Evolutionary conservation across 306 rosid species (phyloP).

Genomic region (Albizia julibrissin): DNA sequence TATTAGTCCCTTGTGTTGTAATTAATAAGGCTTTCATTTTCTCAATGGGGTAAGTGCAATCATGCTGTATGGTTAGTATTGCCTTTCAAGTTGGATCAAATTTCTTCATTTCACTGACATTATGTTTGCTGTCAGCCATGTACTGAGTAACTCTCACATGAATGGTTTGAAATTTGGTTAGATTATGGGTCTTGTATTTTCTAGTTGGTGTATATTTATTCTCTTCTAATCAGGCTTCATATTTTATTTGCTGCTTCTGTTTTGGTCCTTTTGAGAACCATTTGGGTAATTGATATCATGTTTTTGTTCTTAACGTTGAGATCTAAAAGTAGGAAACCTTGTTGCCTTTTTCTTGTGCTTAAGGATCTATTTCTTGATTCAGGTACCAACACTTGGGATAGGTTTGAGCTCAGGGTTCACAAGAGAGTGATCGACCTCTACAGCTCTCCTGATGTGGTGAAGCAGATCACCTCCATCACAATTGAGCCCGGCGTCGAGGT

Average conservation of each 20-base stretch:
- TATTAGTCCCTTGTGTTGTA: background rate
- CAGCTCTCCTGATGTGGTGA: conserved; percentile 89
- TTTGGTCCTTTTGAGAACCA: background rate
- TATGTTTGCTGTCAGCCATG: background rate
- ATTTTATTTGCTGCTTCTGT: background rate
- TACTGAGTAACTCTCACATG: background rate
- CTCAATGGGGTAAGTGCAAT: background rate
- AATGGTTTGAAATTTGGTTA: background rate
- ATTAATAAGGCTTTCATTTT: background rate
- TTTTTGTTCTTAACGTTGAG: background rate
- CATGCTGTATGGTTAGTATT: background rate
- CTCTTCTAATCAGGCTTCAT: too few species aligned
- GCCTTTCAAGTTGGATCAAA: too few species aligned
- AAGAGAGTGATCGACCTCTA: conserved; percentile 92
- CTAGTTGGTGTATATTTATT: background rate
- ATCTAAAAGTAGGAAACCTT: background rate
- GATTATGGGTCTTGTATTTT: background rate
- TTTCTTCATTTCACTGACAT: background rate
- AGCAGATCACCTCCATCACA: conserved; percentile 89
- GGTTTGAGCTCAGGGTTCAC: conserved; percentile 90
- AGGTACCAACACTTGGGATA: conserved; percentile 94
- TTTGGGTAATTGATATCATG: background rate
- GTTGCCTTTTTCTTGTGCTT: background rate
- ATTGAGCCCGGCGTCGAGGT: conserved; percentile 96
- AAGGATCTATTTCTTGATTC: background rate